Evolutionary conservation across 148 eudicot species (phyloP), one percentile per base, ranked within the genome.

Genomic region (Silene conica): DNA sequence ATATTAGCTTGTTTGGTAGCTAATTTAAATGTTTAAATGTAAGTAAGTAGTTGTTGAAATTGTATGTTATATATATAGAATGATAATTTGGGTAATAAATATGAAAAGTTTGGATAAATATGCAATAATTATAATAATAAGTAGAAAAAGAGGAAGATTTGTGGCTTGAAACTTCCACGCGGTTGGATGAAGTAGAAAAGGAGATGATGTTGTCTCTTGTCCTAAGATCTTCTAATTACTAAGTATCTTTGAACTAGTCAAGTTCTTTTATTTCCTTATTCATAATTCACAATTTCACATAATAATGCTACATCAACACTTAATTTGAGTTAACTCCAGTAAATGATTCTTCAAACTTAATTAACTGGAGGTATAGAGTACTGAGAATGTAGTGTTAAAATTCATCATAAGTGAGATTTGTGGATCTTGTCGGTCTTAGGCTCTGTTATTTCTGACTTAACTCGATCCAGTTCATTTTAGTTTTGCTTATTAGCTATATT

Each of bases 111-210:
- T 15, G 48, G 38, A 38, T 23, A 54, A 38, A 18, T 28, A 28
- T 28, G 20, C 28, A 20, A 26, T 60, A 16, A 60, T 60, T 3
- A 60, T 60, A 16, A 60, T 60, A 11, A 60, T 22, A 31, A 20
- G 4, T 28, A 14, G 5, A 10, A 10, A 7, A 50, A 34, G 63
- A n/a, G 0, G 18, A 50, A 50, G 55, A 50, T 50, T 0, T 63
- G 31, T 52, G 71, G 57, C 41, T 43, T 68, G 79, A 76, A 70
- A 76, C 79, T 76, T 76, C 79, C 8, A 76, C 79, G 73, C 71
- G 71, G 45, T 69, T 34, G 28, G 21, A 23, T 43, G 18, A 31
- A 22, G 46, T 16, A 26, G 66, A 69, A 43, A 46, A 48, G 62
- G 6, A 21, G 8, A 50, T 8, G 19, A n/a, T 43, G 67, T 54